Conservation (phyloP, 768 basidiomycete species). For the Suillus variegatus region DNA sequence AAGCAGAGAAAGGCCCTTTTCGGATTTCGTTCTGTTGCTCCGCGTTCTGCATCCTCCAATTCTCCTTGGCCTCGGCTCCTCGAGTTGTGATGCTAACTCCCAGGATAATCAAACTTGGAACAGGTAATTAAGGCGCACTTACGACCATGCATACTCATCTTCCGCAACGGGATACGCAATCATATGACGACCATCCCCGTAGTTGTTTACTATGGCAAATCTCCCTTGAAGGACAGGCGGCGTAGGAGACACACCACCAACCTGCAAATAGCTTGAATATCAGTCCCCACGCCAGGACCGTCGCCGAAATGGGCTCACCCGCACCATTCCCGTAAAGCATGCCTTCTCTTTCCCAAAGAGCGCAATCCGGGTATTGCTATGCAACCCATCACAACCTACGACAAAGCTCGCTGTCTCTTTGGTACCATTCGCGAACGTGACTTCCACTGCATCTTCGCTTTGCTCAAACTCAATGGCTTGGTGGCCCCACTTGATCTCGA, state of each 20-base stretch:
- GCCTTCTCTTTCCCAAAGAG: conserved; percentile 40
- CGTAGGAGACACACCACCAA: conserved; percentile 35
- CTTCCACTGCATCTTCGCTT: conserved; percentile 27
- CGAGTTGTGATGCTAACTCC: conserved; percentile 4
- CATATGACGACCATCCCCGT: conserved; percentile 38
- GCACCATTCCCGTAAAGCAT: conserved; percentile 39
- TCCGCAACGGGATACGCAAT: conserved; percentile 37
- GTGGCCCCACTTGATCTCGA: conserved; percentile 36
- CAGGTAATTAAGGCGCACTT: conserved; percentile 12
- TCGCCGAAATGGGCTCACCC: conserved; percentile 27
- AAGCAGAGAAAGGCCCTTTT: conserved; percentile 17
- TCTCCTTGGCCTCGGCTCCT: conserved; percentile 41
- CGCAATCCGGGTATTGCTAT: conserved; percentile 38
- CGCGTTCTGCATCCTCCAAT: conserved; percentile 40
- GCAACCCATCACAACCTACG: conserved; percentile 47
- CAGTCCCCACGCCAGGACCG: neutral
- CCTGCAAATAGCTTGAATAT: conserved; percentile 20
- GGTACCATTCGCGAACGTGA: conserved; percentile 37
- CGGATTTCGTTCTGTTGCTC: conserved; percentile 21
- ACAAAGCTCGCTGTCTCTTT: conserved; percentile 39
- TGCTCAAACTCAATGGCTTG: conserved; percentile 35
- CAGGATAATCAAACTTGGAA: neutral
- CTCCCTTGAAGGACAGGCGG: conserved; percentile 19
- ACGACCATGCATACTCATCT: conserved; percentile 40
- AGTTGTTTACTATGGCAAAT: conserved; percentile 35